These are phyloP conservation scores for Sophora flavescens DNA, from an alignment of 306 rosid genomes.

Conservation along the genomic window DNA sequence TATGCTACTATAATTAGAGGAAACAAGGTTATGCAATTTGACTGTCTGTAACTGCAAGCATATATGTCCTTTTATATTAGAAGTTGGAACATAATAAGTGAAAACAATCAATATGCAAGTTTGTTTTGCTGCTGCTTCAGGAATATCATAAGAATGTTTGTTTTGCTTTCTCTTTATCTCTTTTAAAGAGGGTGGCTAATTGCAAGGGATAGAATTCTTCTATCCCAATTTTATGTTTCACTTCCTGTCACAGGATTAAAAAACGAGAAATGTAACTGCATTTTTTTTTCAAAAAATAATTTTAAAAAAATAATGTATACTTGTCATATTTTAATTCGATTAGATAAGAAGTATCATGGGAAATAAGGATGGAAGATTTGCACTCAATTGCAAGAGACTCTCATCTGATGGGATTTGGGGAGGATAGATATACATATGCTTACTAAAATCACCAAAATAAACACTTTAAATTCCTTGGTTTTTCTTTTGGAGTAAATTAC, in stretches of 20 bases:
- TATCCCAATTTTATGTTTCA: too few species aligned
- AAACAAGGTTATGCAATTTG: neutral
- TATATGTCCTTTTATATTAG: neutral
- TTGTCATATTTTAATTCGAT: too few species aligned
- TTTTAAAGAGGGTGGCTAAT: neutral
- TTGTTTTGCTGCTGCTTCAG: neutral
- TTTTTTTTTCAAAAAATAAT: too few species aligned
- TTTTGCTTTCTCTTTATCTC: neutral
- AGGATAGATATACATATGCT: too few species aligned
- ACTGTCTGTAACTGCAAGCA: neutral
- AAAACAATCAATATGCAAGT: neutral
- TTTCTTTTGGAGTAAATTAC: neutral
- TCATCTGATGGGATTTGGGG: too few species aligned
- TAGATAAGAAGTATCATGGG: too few species aligned
- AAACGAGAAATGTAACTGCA: too few species aligned
- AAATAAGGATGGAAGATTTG: too few species aligned
- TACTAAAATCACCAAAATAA: neutral
- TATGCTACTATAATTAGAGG: neutral
- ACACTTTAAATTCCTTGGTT: neutral
- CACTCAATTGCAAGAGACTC: too few species aligned
- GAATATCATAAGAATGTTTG: neutral
- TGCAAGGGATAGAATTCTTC: too few species aligned
- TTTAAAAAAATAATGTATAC: too few species aligned
- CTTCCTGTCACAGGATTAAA: too few species aligned
- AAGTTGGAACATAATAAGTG: neutral